phyloP scores from a whole-genome alignment of 2,329 filamentous ascomycete species.

The Nigrograna mackinnonii region DNA sequence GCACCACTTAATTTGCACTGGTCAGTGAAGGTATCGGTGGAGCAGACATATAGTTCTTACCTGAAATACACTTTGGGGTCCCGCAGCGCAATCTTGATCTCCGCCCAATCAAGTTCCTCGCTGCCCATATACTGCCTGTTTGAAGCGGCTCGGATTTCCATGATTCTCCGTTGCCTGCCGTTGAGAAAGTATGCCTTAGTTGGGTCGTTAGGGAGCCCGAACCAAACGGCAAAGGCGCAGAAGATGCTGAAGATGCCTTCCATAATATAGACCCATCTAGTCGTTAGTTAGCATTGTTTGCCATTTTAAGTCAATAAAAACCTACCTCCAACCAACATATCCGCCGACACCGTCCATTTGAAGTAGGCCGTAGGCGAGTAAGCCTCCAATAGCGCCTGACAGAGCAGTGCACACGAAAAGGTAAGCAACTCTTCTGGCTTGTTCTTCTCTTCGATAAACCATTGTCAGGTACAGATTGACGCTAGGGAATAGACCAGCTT shows the following conservation, averaged over 20 bases:
- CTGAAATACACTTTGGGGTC: too few species aligned
- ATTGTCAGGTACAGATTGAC: conserved; percentile 1
- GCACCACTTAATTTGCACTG: too few species aligned
- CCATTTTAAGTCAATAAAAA: too few species aligned
- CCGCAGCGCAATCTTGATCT: too few species aligned
- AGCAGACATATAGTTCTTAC: too few species aligned
- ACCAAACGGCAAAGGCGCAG: background rate
- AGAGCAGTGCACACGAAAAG: conserved; percentile 7
- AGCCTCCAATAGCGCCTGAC: conserved; percentile 16
- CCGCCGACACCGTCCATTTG: conserved; percentile 23
- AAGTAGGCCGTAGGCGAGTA: conserved; percentile 31
- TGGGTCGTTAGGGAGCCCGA: conserved; percentile 27
- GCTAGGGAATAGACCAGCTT: background rate
- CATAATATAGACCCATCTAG: too few species aligned
- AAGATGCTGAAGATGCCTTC: conserved; percentile 5
- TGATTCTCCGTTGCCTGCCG: too few species aligned
- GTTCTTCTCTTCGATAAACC: background rate
- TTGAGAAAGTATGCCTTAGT: conserved; percentile 30
- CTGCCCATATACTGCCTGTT: too few species aligned
- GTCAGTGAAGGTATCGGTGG: too few species aligned
- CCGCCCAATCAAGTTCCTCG: too few species aligned
- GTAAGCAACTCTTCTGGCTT: background rate
- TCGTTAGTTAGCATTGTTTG: too few species aligned
- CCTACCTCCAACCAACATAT: conserved; percentile 28
- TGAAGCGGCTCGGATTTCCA: too few species aligned